Evolutionary conservation across 2,329 filamentous ascomycete genomes (phyloP), one percentile per base, ranked within the genome.

Genomic region (Fusarium udum): DNA sequence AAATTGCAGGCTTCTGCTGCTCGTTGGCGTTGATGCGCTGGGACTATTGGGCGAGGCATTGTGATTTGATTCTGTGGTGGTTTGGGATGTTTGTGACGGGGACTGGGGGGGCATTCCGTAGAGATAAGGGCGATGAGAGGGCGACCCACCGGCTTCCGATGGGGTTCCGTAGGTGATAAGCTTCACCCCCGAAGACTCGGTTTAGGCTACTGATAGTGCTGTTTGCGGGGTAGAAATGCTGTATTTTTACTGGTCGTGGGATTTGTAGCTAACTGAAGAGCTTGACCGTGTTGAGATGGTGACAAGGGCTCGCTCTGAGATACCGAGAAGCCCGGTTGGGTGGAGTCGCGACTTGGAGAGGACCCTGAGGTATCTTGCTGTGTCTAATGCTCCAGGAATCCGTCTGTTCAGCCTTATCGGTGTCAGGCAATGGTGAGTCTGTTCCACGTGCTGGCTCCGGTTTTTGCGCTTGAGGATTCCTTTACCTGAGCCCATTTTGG

Each of bases 11-110:
- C 87, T 64, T 86, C 84, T 28, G 82, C 83, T 22, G 85, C 85
- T 45, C 87, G 82, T 64, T 85, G 83, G 9, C 87, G 84, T 67
- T 87, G 84, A 53, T 84, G 83, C 4, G 85, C 84, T 24, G 81
- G 82, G 28, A 88, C 85, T 71, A 84, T 87, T 18, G 86, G 86
- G 28, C 87, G 86, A 65, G 86, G 86, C 87, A 89, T 89, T 42
- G 31, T 60, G 69, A 14, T 34, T 28, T 40, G 22, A 40, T n/a
- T 12, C 26, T 34, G 8, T 18, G 16, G 26, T 64, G 31, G 22
- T 26, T 28, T n/a, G 45, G n/a, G 37, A 28, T 26, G 34, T 59
- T 20, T 51, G 14, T 49, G 24, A 36, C 18, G 8, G 39, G 6
- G 55, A 24, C 31, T 9, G 52, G 18, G 40, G 24, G 36, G 49